Percentiles rank a stretch among this genome's conserved stretches.
phyloP scores from a whole-genome alignment of 2,329 filamentous ascomycete species.

The Nothophaeocryptopus gaeumannii region DNA sequence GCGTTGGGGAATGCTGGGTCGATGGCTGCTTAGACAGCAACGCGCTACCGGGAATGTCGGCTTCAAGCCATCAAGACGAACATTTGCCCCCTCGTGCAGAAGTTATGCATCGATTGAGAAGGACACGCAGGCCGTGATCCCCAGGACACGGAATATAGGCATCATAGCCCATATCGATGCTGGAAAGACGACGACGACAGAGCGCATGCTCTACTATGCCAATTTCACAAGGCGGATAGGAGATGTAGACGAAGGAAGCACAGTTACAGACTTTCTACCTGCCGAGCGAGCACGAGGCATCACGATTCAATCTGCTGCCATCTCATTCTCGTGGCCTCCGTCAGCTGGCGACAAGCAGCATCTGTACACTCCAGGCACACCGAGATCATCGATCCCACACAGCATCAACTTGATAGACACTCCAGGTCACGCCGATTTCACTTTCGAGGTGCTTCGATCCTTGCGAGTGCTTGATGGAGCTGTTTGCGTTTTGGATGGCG shows the following conservation, averaged over 20 bases:
- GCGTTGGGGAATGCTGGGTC: conserved; percentile 17
- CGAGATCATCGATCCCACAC: conserved; percentile 57
- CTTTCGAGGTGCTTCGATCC: conserved; percentile 91
- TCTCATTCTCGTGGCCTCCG: conserved; percentile 90
- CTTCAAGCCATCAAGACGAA: conserved; percentile 3
- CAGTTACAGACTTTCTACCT: conserved; percentile 93
- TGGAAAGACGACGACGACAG: conserved; percentile 94
- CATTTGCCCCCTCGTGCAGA: conserved; percentile 8
- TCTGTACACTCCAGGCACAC: conserved; percentile 20
- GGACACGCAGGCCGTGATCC: not conserved
- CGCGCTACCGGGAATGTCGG: not conserved
- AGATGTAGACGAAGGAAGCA: conserved; percentile 94
- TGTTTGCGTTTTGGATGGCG: conserved; percentile 88
- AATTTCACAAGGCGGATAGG: conserved; percentile 84
- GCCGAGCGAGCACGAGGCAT: conserved; percentile 90
- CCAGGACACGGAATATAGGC: conserved; percentile 67
- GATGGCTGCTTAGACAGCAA: conserved; percentile 25
- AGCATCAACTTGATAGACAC: conserved; percentile 93
- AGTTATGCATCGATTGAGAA: conserved; percentile 6
- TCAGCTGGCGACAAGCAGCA: conserved; percentile 29
- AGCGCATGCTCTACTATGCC: conserved; percentile 98
- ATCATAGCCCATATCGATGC: conserved; percentile 99
- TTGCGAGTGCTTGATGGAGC: conserved; percentile 84
- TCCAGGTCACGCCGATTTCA: conserved; percentile 94
- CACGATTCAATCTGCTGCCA: conserved; percentile 95